Evolutionary conservation across 768 basidiomycete species (phyloP).

Genomic region (Zangia roseola): DNA sequence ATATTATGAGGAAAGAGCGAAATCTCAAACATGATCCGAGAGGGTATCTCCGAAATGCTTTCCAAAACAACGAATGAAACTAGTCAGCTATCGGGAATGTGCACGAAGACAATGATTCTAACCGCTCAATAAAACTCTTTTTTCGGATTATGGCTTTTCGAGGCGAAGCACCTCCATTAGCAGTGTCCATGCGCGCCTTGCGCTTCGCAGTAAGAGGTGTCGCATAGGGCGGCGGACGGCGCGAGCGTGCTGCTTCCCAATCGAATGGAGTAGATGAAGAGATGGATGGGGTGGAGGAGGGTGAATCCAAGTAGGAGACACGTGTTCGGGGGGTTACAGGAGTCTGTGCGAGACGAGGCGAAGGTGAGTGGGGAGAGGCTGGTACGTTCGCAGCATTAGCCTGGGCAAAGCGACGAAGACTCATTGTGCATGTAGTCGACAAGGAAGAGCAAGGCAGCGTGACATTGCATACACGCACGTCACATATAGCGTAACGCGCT

Average conservation of each 20-base stretch:
- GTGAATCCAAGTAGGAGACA: constrained; percentile 57
- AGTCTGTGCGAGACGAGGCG: constrained; percentile 38
- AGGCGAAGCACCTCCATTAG: constrained; percentile 30
- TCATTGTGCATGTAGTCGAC: constrained; percentile 35
- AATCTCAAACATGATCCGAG: constrained; percentile 73
- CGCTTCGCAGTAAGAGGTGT: constrained; percentile 53
- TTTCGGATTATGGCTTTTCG: constrained; percentile 59
- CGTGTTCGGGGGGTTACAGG: constrained; percentile 47
- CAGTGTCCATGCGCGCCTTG: constrained; percentile 39
- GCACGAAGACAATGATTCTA: constrained; percentile 5
- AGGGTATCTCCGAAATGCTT: constrained; percentile 67
- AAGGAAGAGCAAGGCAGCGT: constrained; percentile 11
- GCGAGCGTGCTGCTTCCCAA: constrained; percentile 80
- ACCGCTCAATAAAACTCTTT: constrained; percentile 66
- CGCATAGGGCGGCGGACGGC: constrained; percentile 69
- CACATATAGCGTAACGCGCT: constrained; percentile 23
- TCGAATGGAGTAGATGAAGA: constrained; percentile 80
- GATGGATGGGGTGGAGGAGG: constrained; percentile 65
- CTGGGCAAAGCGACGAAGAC: constrained; percentile 58
- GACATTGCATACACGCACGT: constrained; percentile 18
- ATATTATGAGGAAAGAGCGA: constrained; percentile 80
- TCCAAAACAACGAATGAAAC: constrained; percentile 1
- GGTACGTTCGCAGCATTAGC: constrained; percentile 39
- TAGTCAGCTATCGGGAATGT: constrained; percentile 14
- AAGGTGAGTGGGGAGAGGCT: constrained; percentile 42